Conservation (phyloP, 2,329 filamentous ascomycete species). For the Metarhizium guizhouense region DNA sequence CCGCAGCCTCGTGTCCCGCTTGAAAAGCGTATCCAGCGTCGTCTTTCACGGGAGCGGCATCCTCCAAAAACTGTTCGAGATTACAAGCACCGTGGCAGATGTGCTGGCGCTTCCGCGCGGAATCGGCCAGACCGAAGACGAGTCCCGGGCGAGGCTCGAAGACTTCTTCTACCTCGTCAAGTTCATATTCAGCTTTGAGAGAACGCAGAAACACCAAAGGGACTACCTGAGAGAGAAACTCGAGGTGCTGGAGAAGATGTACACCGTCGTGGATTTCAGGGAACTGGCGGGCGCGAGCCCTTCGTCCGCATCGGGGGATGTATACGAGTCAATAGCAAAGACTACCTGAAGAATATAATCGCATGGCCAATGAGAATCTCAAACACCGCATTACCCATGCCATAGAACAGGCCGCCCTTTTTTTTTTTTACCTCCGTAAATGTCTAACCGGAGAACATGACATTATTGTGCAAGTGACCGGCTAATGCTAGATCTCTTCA, state of each 20-base stretch:
- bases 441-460: no score
- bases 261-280: constrained; percentile 19
- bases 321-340: constrained; percentile 5
- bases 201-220: constrained; percentile 35
- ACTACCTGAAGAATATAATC: neutral
- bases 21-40: constrained; percentile 32
- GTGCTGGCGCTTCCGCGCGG: constrained; percentile 43
- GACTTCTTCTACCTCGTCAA: constrained; percentile 44
- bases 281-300: constrained; percentile 17
- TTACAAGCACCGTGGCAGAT: constrained; percentile 50
- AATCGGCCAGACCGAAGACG: constrained; percentile 27
- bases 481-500: no score
- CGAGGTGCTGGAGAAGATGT: constrained; percentile 21
- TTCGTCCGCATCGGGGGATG: neutral
- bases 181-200: constrained; percentile 40
- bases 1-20: constrained; percentile 25
- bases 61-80: constrained; percentile 50
- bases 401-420: no score
- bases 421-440: no score
- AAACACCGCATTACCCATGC: no score
- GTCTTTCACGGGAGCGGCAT: constrained; percentile 47
- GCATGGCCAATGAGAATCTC: no score
- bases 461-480: no score
- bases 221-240: constrained; percentile 32
- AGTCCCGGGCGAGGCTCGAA: constrained; percentile 37